A percentile compares a stretch with the other conserved stretches of the same genome.
Conservation (phyloP, 1,284 basidiomycete genomes). For the Malassezia globosa region DNA sequence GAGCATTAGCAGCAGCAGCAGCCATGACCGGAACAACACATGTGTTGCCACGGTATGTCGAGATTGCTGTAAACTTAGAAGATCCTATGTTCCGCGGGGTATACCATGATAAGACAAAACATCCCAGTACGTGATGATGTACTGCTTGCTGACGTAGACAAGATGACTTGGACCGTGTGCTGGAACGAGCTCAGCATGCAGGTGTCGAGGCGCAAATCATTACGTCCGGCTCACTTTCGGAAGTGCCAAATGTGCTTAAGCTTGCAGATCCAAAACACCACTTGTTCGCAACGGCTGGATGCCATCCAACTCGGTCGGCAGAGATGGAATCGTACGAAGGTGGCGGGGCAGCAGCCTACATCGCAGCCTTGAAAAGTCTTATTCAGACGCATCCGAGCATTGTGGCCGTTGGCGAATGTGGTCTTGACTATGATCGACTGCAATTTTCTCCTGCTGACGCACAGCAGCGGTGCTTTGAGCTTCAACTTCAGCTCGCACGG, state of each 20-base stretch:
- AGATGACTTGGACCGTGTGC: conserved; percentile 58
- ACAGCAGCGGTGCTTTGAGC: conserved; percentile 62
- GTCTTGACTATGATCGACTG: conserved; percentile 71
- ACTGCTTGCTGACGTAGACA: conserved; percentile 43
- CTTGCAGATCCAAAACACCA: conserved; percentile 56
- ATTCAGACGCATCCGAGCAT: conserved; percentile 14
- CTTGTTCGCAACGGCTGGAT: conserved; percentile 67
- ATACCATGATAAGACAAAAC: conserved; percentile 49
- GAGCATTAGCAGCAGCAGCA: background rate
- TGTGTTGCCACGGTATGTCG: conserved; percentile 29
- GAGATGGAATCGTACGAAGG: conserved; percentile 59
- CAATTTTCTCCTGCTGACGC: conserved; percentile 59
- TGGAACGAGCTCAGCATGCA: conserved; percentile 56
- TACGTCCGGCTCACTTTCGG: conserved; percentile 64
- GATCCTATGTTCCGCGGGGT: conserved; percentile 50
- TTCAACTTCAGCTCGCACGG: conserved; percentile 61
- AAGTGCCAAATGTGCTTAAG: conserved; percentile 57
- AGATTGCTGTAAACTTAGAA: conserved; percentile 52
- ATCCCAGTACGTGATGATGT: background rate
- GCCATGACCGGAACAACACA: conserved; percentile 1
- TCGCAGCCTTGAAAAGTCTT: conserved; percentile 41
- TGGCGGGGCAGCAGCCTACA: conserved; percentile 56
- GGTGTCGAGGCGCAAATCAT: conserved; percentile 69
- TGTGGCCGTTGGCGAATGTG: conserved; percentile 72
- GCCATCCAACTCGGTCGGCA: conserved; percentile 70